Conservation (phyloP, 2,329 filamentous ascomycete genomes). For the Cercospora sesami region DNA sequence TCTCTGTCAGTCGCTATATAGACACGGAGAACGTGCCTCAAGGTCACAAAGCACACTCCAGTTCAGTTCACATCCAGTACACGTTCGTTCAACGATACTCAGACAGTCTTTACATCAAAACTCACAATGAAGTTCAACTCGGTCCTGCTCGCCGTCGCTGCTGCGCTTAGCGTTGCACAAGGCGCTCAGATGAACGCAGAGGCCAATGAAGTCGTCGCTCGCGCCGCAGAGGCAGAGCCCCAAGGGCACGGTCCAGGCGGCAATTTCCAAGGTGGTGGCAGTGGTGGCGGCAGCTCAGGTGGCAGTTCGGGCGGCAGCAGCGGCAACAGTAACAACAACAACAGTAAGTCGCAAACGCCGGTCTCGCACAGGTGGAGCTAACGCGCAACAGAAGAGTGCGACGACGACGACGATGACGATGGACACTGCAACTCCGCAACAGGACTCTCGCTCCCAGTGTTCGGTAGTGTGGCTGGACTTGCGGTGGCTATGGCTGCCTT, state of each 20-base stretch:
- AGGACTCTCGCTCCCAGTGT: constrained; percentile 8
- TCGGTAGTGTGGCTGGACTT: constrained; percentile 15
- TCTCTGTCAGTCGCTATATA: constrained; percentile 1
- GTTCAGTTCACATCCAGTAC: background rate
- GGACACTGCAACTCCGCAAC: constrained; percentile 10
- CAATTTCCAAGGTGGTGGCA: background rate
- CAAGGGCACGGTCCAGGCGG: background rate
- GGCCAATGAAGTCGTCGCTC: constrained; percentile 9
- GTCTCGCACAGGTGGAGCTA: background rate
- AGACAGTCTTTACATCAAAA: constrained; percentile 4
- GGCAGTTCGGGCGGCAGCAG: background rate
- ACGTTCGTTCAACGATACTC: background rate
- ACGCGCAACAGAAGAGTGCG: constrained; percentile 10
- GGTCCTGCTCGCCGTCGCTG: constrained; percentile 14
- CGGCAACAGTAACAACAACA: background rate
- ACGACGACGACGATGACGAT: constrained; percentile 1
- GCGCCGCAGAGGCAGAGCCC: background rate
- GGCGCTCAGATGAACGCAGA: constrained; percentile 13
- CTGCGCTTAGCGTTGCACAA: constrained; percentile 13
- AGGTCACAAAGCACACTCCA: background rate
- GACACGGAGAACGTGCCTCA: background rate
- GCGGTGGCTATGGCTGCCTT: constrained; percentile 15
- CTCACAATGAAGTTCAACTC: constrained; percentile 18
- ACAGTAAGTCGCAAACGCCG: background rate
- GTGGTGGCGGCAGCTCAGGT: background rate